Conservation (phyloP, 176 grass and related monocot species). For the Eleusine indica region DNA sequence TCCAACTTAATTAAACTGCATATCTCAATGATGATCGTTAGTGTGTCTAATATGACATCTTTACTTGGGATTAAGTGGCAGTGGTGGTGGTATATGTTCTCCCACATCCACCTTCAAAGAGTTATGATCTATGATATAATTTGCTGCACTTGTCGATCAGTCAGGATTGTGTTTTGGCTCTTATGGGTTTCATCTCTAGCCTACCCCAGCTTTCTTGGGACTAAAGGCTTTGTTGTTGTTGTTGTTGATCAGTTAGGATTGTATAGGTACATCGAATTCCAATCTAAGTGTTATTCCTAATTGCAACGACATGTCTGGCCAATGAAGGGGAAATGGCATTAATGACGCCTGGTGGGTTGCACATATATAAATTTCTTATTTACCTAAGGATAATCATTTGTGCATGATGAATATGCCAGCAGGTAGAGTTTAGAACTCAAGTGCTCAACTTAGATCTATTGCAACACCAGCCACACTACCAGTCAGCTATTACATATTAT, state of each 20-base stretch:
- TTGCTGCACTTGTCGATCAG: background rate
- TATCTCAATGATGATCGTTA: slow-evolving; percentile 9
- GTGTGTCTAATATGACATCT: slow-evolving; percentile 4
- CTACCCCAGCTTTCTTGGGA: too few relatives aligned
- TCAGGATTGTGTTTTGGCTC: background rate
- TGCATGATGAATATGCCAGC: too few relatives aligned
- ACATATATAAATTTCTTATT: too few relatives aligned
- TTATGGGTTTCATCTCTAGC: too few relatives aligned
- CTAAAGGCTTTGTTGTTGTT: background rate
- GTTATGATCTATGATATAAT: background rate
- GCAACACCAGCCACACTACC: background rate
- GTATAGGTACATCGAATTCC: background rate
- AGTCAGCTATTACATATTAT: slow-evolving; percentile 26
- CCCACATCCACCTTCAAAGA: background rate
- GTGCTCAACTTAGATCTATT: too few relatives aligned
- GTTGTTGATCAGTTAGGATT: background rate
- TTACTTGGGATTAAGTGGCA: background rate
- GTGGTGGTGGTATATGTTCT: background rate
- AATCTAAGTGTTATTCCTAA: background rate
- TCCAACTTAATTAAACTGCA: slow-evolving; percentile 10
- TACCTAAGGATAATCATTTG: too few relatives aligned
- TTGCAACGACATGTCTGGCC: too few relatives aligned
- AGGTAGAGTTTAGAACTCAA: too few relatives aligned
- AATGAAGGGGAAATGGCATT: background rate
- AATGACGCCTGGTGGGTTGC: too few relatives aligned